Percentiles rank a stretch among this genome's conserved stretches.
These are phyloP conservation scores for Talaromyces thailandensis DNA, from an alignment of 495 filamentous ascomycete genomes.

Conservation along the genomic window DNA sequence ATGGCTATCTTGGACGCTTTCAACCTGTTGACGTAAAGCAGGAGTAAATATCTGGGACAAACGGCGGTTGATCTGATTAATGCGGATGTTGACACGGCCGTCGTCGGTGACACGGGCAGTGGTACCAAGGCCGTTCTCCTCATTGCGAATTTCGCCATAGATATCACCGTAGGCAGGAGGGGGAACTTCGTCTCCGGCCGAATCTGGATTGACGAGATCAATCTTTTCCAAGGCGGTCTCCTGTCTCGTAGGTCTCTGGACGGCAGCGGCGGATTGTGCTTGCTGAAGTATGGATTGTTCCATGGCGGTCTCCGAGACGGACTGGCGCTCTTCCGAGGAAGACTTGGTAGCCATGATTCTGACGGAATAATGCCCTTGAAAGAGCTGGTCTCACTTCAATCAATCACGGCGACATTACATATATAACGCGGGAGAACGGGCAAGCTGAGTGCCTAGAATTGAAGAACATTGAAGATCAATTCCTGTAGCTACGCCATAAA, in stretches of 20 bases:
- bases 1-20: background rate
- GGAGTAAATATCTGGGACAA: background rate
- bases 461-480: background rate
- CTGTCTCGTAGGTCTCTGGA: background rate
- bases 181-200: background rate
- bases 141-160: background rate
- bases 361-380: too few species aligned
- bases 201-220: background rate
- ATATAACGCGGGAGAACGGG: background rate
- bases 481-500: background rate
- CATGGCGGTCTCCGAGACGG: background rate
- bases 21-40: background rate
- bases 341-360: background rate
- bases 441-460: background rate
- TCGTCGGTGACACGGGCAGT: background rate
- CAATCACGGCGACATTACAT: background rate
- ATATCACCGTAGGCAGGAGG: background rate
- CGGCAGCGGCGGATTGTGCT: background rate
- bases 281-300: background rate
- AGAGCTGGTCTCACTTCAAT: background rate
- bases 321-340: background rate
- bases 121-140: background rate
- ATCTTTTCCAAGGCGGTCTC: background rate
- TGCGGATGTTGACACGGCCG: background rate
- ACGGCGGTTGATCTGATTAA: background rate